Base-by-base conservation (phyloP, 371 early-diverging fungal species). In the Entomophthora muscae region DNA sequence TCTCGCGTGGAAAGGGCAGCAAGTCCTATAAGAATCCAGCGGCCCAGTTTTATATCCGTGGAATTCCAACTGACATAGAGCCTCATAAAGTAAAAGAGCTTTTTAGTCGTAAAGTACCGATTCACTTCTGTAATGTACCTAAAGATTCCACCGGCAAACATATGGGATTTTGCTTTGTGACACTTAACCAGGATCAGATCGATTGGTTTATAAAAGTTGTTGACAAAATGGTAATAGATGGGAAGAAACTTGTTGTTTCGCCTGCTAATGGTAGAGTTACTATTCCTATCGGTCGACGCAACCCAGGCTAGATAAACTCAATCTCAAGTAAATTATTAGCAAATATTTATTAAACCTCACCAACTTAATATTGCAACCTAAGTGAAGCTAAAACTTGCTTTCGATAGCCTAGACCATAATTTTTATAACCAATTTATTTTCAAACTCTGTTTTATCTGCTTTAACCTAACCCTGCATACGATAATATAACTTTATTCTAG, bases 51-150 rank as follows among this genome's bases (percentile, higher is more conserved):
- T 57, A 24, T 26, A 31, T 57, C 17, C 1, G 26, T 26, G 26
- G 26, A 3, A 17, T 57, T 29, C 58, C 58, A 1, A 26, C 30
- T 12, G 31, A 13, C 29, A 1, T 26, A 3, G 31, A 57, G 29
- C 29, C 58, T 1, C 29, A 13, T 29, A 29, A 13, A 10, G 42
- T 61, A 17, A 61, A 61, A 61, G 61, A 61, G 5, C 7, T 61
- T 3, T 61, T 61, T 61, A 32, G 33, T 17, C 31, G 42, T 13
- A 61, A 33, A 33, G 61, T 61, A 0, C 61, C 61, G 26, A 24
- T 61, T 26, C 61, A 61, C 42, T 61, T 61, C 22, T 21, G 31
- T 21, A 61, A 61, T n/a, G 33, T 61, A 3, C 61, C 61, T 33
- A 61, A 33, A 22, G 42, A 33, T 61, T 23, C 5, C 1, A 42